Conservation (phyloP, 345 rosid species). For the Turritis glabra region DNA sequence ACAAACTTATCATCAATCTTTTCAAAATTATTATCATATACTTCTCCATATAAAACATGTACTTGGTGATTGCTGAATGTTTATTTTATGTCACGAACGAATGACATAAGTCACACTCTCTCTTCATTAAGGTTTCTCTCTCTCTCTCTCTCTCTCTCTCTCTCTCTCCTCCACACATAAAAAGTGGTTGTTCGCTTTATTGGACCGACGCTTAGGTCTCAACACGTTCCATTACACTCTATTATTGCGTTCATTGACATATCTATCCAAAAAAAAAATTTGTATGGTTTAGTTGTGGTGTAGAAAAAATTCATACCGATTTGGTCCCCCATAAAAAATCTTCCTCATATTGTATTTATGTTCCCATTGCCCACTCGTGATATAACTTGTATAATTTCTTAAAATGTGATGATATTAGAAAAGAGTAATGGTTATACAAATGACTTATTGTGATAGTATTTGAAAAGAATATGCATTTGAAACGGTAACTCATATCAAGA, state of each 20-base stretch:
- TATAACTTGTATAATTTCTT: not conserved
- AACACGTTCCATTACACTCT: slow-evolving; percentile 7
- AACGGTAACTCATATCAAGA: too few relatives aligned
- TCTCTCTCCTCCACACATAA: not conserved
- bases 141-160: not conserved
- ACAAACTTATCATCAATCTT: not conserved
- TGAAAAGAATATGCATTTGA: too few relatives aligned
- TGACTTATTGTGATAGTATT: not conserved
- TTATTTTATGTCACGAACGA: not conserved
- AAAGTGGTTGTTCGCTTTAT: slow-evolving; percentile 21
- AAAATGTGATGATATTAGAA: not conserved
- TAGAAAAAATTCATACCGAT: not conserved
- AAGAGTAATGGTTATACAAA: not conserved
- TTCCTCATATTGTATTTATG: slow-evolving; percentile 4
- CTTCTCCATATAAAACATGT: not conserved
- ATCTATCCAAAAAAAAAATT: not conserved
- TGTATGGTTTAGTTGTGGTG: slow-evolving; percentile 6
- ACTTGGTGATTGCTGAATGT: slow-evolving; percentile 15
- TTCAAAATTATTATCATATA: not conserved
- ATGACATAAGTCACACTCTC: not conserved
- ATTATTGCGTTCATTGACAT: slow-evolving; percentile 17
- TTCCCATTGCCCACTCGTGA: not conserved
- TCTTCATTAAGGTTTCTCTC: slow-evolving; percentile 9
- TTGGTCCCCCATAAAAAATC: slow-evolving; percentile 7
- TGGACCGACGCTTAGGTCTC: slow-evolving; percentile 11